These are phyloP conservation scores for Friedmanniomyces endolithicus DNA, from an alignment of 495 filamentous ascomycete species.

Conservation along the genomic window DNA sequence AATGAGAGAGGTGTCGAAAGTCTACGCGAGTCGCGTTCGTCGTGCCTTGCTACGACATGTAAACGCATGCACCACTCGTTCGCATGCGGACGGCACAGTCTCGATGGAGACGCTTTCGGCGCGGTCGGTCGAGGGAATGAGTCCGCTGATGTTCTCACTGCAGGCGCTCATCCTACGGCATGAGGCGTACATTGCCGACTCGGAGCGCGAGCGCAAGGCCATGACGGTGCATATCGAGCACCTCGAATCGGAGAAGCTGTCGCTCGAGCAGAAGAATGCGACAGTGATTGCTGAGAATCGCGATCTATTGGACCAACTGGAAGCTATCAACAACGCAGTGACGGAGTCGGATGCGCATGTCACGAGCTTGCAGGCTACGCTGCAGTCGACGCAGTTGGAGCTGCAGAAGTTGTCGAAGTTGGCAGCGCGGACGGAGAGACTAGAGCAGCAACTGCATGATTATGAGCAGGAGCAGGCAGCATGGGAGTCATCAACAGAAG, in stretches of 20 bases:
- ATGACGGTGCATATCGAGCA: constrained; percentile 58
- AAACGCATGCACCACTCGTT: background rate
- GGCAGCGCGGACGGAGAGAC: constrained; percentile 56
- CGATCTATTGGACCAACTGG: constrained; percentile 63
- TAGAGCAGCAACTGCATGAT: constrained; percentile 63
- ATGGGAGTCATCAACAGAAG: constrained; percentile 51
- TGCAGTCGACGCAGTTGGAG: constrained; percentile 65
- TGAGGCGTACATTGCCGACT: constrained; percentile 83
- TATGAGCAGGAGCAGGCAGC: constrained; percentile 70
- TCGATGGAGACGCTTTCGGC: constrained; percentile 8
- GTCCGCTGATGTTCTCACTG: constrained; percentile 56
- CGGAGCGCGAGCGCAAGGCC: constrained; percentile 64
- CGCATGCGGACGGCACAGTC: constrained; percentile 1
- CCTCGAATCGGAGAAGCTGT: constrained; percentile 63
- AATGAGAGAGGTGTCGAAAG: background rate
- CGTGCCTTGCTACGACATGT: background rate
- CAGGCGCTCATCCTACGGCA: constrained; percentile 86
- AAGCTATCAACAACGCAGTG: constrained; percentile 62
- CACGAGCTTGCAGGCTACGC: constrained; percentile 53
- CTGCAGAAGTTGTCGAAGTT: constrained; percentile 58
- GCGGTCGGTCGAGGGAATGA: constrained; percentile 8
- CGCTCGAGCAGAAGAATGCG: constrained; percentile 61
- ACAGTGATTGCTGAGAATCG: constrained; percentile 69
- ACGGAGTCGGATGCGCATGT: constrained; percentile 63
- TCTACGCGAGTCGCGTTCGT: background rate